Evolutionary conservation across 2,329 filamentous ascomycete genomes (phyloP).

Genomic region (Diplodia mutila): DNA sequence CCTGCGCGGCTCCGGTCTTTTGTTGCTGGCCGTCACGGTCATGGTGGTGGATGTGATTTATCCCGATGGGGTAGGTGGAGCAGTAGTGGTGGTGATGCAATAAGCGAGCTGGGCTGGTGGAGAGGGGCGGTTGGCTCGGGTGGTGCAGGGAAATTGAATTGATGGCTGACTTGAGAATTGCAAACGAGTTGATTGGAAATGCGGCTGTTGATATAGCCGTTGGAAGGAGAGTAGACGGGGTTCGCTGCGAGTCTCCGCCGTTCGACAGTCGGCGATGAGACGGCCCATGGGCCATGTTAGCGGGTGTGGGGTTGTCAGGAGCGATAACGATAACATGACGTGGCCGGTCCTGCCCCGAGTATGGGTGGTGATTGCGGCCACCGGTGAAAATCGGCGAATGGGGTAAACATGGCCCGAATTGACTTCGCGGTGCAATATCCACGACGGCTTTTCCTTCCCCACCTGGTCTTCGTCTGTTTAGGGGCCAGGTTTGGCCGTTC

Average conservation of each 20-base stretch:
- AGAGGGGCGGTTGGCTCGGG: too few species aligned
- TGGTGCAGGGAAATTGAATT: neutral
- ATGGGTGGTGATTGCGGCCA: neutral
- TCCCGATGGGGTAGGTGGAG: slow-evolving; percentile 1
- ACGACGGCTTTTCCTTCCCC: neutral
- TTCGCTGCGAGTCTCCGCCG: neutral
- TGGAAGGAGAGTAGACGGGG: too few species aligned
- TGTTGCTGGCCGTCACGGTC: neutral
- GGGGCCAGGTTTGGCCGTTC: too few species aligned
- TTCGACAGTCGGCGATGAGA: slow-evolving; percentile 7
- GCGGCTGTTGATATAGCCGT: slow-evolving; percentile 2
- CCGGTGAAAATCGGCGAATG: neutral
- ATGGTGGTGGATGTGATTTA: neutral
- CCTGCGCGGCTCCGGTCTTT: slow-evolving; percentile 28
- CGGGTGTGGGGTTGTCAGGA: neutral
- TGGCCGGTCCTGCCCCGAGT: neutral
- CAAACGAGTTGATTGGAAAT: neutral
- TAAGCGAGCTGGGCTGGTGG: neutral
- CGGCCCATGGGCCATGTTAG: neutral
- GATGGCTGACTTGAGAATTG: neutral
- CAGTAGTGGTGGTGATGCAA: neutral
- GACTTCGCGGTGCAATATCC: neutral
- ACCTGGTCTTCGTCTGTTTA: too few species aligned
- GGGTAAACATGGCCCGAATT: neutral
- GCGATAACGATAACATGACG: neutral